These are phyloP conservation scores for Psilocybe azurescens DNA, from an alignment of 768 basidiomycete genomes.

Conservation along the genomic window DNA sequence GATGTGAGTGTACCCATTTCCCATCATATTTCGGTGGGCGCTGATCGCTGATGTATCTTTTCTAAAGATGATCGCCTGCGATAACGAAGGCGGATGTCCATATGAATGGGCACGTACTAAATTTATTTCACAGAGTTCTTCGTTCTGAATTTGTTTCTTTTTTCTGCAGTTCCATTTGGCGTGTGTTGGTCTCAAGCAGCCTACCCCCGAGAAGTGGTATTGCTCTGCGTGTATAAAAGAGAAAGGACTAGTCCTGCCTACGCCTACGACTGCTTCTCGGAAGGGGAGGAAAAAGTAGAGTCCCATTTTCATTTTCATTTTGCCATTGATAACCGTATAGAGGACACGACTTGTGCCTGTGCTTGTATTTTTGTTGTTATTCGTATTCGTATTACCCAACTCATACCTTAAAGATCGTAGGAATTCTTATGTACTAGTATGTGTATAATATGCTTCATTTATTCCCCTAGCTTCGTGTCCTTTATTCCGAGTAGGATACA, in stretches of 20 bases:
- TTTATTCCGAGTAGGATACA: no score
- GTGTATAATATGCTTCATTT: background rate
- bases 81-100: constrained; percentile 65
- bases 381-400: background rate
- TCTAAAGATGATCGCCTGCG: constrained; percentile 72
- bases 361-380: background rate
- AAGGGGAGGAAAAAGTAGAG: constrained; percentile 28
- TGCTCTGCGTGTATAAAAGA: constrained; percentile 17
- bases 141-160: background rate
- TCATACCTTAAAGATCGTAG: background rate
- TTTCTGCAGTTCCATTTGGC: constrained; percentile 59
- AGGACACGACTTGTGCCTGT: background rate
- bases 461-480: background rate
- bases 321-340: background rate
- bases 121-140: background rate
- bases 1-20: constrained; percentile 40
- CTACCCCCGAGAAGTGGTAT: constrained; percentile 39
- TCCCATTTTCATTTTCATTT: background rate
- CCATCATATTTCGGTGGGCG: background rate
- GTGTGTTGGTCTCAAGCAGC: constrained; percentile 61
- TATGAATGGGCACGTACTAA: constrained; percentile 66
- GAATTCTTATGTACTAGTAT: background rate
- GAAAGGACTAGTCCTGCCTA: constrained; percentile 1
- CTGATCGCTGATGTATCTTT: background rate
- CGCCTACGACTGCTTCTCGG: constrained; percentile 8